A percentile compares a stretch with the other conserved stretches of the same genome.
These are phyloP conservation scores for Saccharomycopsis sp. DNA, from an alignment of 805 yeast genomes.

Conservation along the genomic window DNA sequence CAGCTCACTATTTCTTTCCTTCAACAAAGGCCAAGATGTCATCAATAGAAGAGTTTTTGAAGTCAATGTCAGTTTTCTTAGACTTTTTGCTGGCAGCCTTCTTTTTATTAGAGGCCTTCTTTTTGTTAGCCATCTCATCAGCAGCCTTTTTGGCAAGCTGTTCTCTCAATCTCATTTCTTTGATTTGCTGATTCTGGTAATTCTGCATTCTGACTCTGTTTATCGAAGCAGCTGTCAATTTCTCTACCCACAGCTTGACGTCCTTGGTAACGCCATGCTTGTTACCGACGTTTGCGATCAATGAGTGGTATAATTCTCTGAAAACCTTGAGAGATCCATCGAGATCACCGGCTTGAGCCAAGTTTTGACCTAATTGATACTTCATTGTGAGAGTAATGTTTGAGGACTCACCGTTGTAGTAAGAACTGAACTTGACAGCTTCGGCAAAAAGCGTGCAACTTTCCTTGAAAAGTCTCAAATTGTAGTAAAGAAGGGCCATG, in stretches of 20 bases:
- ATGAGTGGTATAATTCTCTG: slow-evolving; percentile 48
- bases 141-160: slow-evolving; percentile 4
- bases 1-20: slow-evolving; percentile 2
- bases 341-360: slow-evolving; percentile 45
- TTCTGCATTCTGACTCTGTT: slow-evolving; percentile 40
- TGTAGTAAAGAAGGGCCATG: slow-evolving; percentile 53
- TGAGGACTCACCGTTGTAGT: slow-evolving; percentile 50
- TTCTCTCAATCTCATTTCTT: slow-evolving; percentile 29
- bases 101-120: slow-evolving; percentile 4
- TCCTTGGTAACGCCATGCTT: slow-evolving; percentile 64
- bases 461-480: slow-evolving; percentile 39
- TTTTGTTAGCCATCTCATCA: slow-evolving; percentile 3
- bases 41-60: slow-evolving; percentile 6
- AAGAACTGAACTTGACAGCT: slow-evolving; percentile 45
- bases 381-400: slow-evolving; percentile 58
- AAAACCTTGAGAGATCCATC: slow-evolving; percentile 52
- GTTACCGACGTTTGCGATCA: slow-evolving; percentile 55
- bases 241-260: slow-evolving; percentile 55
- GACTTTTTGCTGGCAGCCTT: slow-evolving; percentile 4
- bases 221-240: slow-evolving; percentile 45
- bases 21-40: slow-evolving; percentile 5
- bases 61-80: background rate
- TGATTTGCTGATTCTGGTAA: slow-evolving; percentile 31
- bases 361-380: slow-evolving; percentile 63
- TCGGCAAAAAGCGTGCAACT: slow-evolving; percentile 48